Evolutionary conservation across 2,329 filamentous ascomycete species (phyloP).

Genomic region (Cercospora zeina): DNA sequence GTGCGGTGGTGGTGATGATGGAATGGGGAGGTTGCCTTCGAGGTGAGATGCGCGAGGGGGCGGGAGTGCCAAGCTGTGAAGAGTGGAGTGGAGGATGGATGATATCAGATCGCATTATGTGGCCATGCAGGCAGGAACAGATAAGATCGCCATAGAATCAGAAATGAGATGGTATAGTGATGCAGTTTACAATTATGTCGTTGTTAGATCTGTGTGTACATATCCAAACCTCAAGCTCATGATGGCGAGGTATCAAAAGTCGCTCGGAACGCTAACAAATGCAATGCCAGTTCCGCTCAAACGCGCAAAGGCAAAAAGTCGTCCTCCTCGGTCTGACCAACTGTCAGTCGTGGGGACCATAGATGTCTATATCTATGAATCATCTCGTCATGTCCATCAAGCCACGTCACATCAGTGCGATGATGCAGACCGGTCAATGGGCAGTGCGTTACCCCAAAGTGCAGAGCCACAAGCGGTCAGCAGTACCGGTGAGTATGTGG

Average conservation of each 20-base stretch:
- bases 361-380: constrained; percentile 14
- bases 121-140: too few relatives aligned
- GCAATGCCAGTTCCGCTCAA: neutral
- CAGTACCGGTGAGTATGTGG: constrained; percentile 3
- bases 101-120: constrained; percentile 4
- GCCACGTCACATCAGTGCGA: neutral
- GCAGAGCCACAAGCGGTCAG: neutral
- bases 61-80: constrained; percentile 13
- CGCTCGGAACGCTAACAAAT: constrained; percentile 14
- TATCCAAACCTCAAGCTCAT: constrained; percentile 17
- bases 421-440: neutral
- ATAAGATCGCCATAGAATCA: neutral
- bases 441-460: neutral
- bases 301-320: neutral
- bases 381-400: neutral
- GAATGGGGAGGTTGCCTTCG: neutral
- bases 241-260: constrained; percentile 17
- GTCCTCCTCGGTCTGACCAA: constrained; percentile 6
- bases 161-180: neutral
- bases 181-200: neutral
- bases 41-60: neutral
- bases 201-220: constrained; percentile 4
- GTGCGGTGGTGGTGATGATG: constrained; percentile 14
- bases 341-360: constrained; percentile 6
- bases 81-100: neutral